Base-by-base conservation (phyloP, 306 rosid species). In the Cucurbita pepo region DNA sequence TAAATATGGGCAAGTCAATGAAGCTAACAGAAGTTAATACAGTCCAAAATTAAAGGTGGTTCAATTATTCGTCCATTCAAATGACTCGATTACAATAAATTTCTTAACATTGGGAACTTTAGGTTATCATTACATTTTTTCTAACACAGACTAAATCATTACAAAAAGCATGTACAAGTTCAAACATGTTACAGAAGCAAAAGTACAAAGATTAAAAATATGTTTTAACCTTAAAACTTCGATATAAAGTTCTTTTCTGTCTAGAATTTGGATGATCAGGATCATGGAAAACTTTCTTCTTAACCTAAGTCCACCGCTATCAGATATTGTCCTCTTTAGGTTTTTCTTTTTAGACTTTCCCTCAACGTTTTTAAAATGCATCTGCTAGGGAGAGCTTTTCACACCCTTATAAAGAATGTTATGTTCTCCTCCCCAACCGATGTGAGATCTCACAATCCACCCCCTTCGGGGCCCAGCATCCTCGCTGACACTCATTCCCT, bases 211-310 rank as follows among this genome's bases (percentile, higher is more conserved):
- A 58, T 30, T 58, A 58, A 12, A 12, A 58, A 5, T 14, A 40
- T 2, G 7, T 15, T 30, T 13, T 14, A 13, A 54, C 10, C 12
- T 92, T 81, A 74, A 11, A 63, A 40, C 62, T 77, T 40, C 12
- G 72, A 21, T 45, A 3, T 6, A 22, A 45, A 45, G 22, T 45
- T 66, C 2, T 43, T 44, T 43, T 0, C 5, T 7, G 2, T 43
- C 53, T 9, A 9, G 25, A 16, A 40, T 41, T 41, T 40, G 71
- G 15, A 8, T 41, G 43, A 64, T 5, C 15, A n/a, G n/a, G n/a
- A n/a, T n/a, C n/a, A n/a, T 53, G 18, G 71, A 52, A 18, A 41
- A 10, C 51, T 43, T 69, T 77, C 3, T 10, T 25, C 70, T 25
- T 25, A 25, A 25, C 25, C 25, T 25, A 25, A 25, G 25, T 25